phyloP scores from a whole-genome alignment of 495 filamentous ascomycete genomes.

The Lasiosphaeria ovina region DNA sequence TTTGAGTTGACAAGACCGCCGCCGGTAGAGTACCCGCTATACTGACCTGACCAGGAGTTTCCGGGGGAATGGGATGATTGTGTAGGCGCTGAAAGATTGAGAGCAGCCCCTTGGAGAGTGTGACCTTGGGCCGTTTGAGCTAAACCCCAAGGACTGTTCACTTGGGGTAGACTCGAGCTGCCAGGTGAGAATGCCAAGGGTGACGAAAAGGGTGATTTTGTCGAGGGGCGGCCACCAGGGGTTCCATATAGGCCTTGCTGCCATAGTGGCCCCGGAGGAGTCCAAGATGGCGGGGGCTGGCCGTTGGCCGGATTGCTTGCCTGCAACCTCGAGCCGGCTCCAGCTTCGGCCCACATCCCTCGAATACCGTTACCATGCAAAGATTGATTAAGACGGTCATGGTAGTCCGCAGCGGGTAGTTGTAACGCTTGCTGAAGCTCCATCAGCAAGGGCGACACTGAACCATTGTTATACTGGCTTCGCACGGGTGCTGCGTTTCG shows the following conservation, averaged over 20 bases:
- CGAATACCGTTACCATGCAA: constrained; percentile 5
- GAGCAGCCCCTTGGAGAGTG: background rate
- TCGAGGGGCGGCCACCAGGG: background rate
- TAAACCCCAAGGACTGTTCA: constrained; percentile 33
- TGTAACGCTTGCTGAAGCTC: background rate
- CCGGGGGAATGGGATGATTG: constrained; percentile 6
- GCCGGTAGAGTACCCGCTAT: too few relatives aligned
- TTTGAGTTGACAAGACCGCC: too few relatives aligned
- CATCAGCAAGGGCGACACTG: background rate
- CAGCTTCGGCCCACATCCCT: constrained; percentile 15
- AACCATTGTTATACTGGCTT: background rate
- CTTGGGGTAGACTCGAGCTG: constrained; percentile 26
- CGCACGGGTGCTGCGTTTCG: background rate
- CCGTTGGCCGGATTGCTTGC: constrained; percentile 4
- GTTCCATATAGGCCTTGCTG: constrained; percentile 1
- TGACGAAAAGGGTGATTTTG: constrained; percentile 24
- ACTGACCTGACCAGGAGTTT: too few relatives aligned
- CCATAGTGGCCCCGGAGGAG: constrained; percentile 6
- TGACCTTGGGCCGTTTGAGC: constrained; percentile 10
- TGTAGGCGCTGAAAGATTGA: background rate
- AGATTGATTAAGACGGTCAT: background rate
- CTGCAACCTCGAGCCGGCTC: constrained; percentile 4
- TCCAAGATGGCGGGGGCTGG: constrained; percentile 15
- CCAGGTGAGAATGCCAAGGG: constrained; percentile 21
- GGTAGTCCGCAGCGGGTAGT: background rate